Base-by-base conservation (phyloP, 2,329 filamentous ascomycete species). In the Thelonectria olida region DNA sequence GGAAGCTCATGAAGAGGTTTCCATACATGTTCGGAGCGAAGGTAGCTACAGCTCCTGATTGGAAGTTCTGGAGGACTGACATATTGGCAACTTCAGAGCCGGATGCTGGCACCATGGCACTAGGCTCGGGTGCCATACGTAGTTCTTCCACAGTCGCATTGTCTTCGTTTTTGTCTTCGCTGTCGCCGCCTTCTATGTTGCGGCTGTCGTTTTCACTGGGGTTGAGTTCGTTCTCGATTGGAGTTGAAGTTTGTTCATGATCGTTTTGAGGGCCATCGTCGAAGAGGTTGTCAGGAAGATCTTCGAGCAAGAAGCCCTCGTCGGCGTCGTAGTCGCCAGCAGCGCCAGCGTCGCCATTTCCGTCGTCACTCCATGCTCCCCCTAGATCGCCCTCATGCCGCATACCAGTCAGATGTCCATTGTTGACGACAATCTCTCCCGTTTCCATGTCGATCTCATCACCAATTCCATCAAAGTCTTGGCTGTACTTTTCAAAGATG, bases 371-470 rank as follows among this genome's bases (percentile, higher is more conserved):
- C 66, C 58, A 71, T 36, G 63, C 39, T 19, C 62, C 64, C 66
- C 84, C 79, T 13, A 78, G 74, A 44, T 81, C 79, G 78, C 73
- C 90, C 83, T 77, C 86, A 75, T 73, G 80, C 72, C 84, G 92
- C 88, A 72, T 86, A 75, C 73, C 72, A 51, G 85, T 75, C 53
- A 97, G 75, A 78, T 98, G 96, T 0, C 96, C 95, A 81, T 97
- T 96, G 76, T 98, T 86, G 57, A 97, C 89, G n/a, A 97, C 84
- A 47, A 98, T 88, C 60, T 92, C 83, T 54, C 92, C 93, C 0
- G 92, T 95, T 50, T 83, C 82, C 58, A 97, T 82, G 75, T 98
- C 92, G 70, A 98, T 93, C 78, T 97, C 93, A 76, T 98, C 95
- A 54, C 90, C 93, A 51, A 95, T 84, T 5, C 89, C 91, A 2